These are phyloP conservation scores for Microsporum audouinii DNA, from an alignment of 2,329 filamentous ascomycete species.

Conservation along the genomic window DNA sequence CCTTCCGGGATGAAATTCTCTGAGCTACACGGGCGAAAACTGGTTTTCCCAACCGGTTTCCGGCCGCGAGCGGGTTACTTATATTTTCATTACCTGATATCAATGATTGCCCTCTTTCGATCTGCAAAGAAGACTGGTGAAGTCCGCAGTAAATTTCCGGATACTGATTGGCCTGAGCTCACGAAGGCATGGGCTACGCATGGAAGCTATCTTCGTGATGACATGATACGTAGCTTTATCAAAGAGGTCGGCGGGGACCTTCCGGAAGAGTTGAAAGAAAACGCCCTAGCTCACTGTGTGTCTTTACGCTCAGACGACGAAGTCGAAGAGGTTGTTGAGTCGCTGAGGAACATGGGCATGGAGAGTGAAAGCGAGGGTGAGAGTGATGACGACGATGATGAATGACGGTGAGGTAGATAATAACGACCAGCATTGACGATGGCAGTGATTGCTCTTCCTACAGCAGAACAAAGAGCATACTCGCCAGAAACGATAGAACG, in stretches of 20 bases:
- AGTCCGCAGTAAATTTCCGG: neutral
- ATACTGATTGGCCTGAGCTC: neutral
- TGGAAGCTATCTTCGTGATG: neutral
- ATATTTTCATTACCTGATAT: constrained; percentile 2
- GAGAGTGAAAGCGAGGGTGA: neutral
- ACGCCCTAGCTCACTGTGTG: neutral
- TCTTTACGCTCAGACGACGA: neutral
- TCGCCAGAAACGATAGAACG: no score
- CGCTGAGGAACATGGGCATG: neutral
- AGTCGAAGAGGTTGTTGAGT: neutral
- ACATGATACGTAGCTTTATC: neutral
- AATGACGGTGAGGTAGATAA: neutral
- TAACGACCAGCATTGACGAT: neutral
- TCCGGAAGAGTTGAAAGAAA: neutral
- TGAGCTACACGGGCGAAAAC: neutral
- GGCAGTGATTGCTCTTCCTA: neutral
- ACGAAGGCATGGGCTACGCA: neutral
- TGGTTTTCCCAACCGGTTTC: neutral
- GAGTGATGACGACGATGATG: neutral
- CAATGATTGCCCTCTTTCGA: neutral
- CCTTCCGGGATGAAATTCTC: neutral
- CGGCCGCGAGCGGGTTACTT: constrained; percentile 2
- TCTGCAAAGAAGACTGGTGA: neutral
- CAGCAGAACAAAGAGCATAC: no score
- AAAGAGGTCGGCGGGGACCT: neutral